A percentile compares a stretch with the other conserved stretches of the same genome.
These are phyloP conservation scores for Exophiala bonariae DNA, from an alignment of 2,329 filamentous ascomycete species.

Conservation along the genomic window DNA sequence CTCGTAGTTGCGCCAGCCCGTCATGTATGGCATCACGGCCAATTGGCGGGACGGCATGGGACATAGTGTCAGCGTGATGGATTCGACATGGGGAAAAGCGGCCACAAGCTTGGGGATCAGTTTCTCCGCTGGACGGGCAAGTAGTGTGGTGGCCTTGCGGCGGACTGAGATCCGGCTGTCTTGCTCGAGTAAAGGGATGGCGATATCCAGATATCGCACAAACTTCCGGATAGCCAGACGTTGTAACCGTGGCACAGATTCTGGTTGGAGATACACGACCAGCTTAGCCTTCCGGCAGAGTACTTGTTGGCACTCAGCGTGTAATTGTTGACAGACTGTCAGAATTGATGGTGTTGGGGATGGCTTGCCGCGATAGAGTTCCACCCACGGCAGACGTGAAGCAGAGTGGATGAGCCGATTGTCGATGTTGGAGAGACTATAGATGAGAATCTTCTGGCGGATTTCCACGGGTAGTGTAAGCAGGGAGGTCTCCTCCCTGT, in stretches of 20 bases:
- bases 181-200: slow-evolving; percentile 2
- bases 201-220: neutral
- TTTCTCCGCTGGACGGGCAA: neutral
- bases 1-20: slow-evolving; percentile 1
- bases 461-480: neutral
- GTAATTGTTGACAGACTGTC: neutral
- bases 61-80: neutral
- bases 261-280: slow-evolving; percentile 1
- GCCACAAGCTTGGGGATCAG: neutral
- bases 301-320: neutral
- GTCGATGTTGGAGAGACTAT: neutral
- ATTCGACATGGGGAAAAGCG: neutral
- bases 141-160: slow-evolving; percentile 1
- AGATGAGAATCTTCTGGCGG: neutral
- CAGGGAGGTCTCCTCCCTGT: neutral
- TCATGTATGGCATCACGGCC: neutral
- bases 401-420: neutral
- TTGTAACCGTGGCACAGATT: neutral
- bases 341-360: neutral
- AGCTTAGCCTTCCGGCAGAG: neutral
- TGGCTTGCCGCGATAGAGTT: neutral
- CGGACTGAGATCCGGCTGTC: slow-evolving; percentile 2
- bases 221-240: neutral
- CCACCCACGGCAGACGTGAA: neutral
- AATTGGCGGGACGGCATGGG: neutral